These are phyloP conservation scores for Penicillium macrosclerotiorum DNA, from an alignment of 495 filamentous ascomycete genomes.

Conservation along the genomic window DNA sequence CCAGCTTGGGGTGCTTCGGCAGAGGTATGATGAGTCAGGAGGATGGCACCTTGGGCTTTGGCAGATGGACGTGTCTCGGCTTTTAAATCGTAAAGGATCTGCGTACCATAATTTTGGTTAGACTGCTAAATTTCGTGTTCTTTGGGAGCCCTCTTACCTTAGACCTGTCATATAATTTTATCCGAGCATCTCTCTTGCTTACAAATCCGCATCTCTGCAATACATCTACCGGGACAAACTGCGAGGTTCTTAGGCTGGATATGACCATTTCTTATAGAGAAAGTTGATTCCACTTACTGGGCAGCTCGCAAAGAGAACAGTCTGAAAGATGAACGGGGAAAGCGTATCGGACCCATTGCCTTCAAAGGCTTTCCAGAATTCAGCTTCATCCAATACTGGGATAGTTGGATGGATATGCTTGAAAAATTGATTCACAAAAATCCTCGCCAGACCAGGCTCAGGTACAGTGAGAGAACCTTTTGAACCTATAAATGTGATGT, in stretches of 20 bases:
- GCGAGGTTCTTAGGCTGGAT: too few species aligned
- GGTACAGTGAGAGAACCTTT: slow-evolving; percentile 46
- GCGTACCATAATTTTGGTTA: too few species aligned
- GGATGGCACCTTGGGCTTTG: slow-evolving; percentile 42
- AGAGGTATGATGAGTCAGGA: slow-evolving; percentile 42
- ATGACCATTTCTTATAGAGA: too few species aligned
- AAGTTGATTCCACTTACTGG: slow-evolving; percentile 44
- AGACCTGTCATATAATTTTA: slow-evolving; percentile 40
- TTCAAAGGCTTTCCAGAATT: slow-evolving; percentile 45
- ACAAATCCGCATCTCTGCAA: slow-evolving; percentile 43
- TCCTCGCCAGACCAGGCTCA: slow-evolving; percentile 32
- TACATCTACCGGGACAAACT: slow-evolving; percentile 42
- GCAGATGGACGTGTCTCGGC: slow-evolving; percentile 28
- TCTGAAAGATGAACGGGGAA: slow-evolving; percentile 49
- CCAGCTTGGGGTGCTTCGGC: slow-evolving; percentile 38
- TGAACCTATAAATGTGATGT: slow-evolving; percentile 41
- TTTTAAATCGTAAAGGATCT: slow-evolving; percentile 17
- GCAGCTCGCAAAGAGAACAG: slow-evolving; percentile 46
- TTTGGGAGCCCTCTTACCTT: too few species aligned
- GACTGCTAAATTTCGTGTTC: too few species aligned
- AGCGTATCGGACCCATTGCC: slow-evolving; percentile 24
- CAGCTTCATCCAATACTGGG: slow-evolving; percentile 46
- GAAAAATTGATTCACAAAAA: slow-evolving; percentile 49
- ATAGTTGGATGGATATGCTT: slow-evolving; percentile 45
- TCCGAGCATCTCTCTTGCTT: slow-evolving; percentile 41